A percentile compares a stretch with the other conserved stretches of the same genome.
Evolutionary conservation across 192 early-diverging fungal species (phyloP).

Genomic region (Paraglomus brasilianum): DNA sequence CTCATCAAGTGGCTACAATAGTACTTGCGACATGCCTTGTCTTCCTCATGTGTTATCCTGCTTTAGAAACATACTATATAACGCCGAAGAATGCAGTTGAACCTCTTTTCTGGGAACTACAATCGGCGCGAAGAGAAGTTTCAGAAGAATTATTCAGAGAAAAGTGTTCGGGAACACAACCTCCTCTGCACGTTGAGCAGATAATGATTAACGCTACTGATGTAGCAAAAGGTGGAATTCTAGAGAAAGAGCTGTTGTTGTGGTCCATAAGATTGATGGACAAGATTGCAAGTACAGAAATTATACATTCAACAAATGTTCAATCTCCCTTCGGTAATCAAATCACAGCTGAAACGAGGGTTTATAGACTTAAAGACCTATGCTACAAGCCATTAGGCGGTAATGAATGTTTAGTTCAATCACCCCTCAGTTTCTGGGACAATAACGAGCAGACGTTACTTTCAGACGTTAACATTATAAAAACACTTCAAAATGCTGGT

Average conservation of each 20-base stretch:
- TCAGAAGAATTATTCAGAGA: not conserved
- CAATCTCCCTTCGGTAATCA: not conserved
- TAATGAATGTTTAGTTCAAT: slow-evolving; percentile 55
- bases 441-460: not conserved
- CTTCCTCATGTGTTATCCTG: slow-evolving; percentile 56
- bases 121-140: slow-evolving; percentile 35
- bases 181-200: slow-evolving; percentile 9
- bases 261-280: slow-evolving; percentile 9
- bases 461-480: not conserved
- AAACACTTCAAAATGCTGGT: not conserved
- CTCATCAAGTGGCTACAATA: slow-evolving; percentile 56
- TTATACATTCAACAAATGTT: not conserved
- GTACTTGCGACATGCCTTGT: slow-evolving; percentile 54
- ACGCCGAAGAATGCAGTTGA: slow-evolving; percentile 28
- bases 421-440: slow-evolving; percentile 54
- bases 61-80: slow-evolving; percentile 41
- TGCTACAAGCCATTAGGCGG: slow-evolving; percentile 16
- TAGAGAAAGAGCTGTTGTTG: slow-evolving; percentile 15
- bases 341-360: slow-evolving; percentile 35
- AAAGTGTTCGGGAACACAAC: slow-evolving; percentile 4
- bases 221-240: not conserved
- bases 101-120: slow-evolving; percentile 41
- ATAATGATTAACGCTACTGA: slow-evolving; percentile 13
- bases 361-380: not conserved
- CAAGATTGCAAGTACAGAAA: slow-evolving; percentile 7